Evolutionary conservation across 495 filamentous ascomycete species (phyloP), one percentile per base, ranked within the genome.

Genomic region (Neurospora terricola): DNA sequence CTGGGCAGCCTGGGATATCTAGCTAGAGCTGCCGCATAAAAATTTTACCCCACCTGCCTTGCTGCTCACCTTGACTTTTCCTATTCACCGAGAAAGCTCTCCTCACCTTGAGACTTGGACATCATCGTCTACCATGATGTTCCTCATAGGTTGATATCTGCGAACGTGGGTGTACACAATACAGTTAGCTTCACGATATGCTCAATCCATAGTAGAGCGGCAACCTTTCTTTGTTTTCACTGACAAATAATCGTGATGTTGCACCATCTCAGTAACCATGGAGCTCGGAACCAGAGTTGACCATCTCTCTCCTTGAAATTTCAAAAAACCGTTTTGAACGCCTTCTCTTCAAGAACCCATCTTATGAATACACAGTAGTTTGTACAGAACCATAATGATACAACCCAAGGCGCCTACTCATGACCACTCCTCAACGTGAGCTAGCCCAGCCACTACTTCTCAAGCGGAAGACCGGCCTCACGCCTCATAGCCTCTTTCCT

Each of bases 401-500:
- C 54, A 66, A 18, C 54, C 54, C 12, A 66, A 66, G 12, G 27
- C 54, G 27, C 27, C 54, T 66, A 27, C 11, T 14, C 8, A 34
- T 66, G 54, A 66, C 54, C 3, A 27, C 27, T 0, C 16, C 54
- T 8, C 54, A 34, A 59, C 43, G 43, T 48, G n/a, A 21, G 43
- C 43, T 21, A 54, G 45, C 54, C 6, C 23, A 27, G 3, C 23
- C 23, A 27, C 23, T 62, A 66, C 54, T 66, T 66, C 40, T 76
- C 54, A 10, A 38, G 38, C 39, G 75, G 68, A 38, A 85, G 70
- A 34, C 84, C 84, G 1, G 83, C 81, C 76, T 85, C 83, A 68
- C 73, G 83, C 75, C 86, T 86, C 76, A 93, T 86, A 71, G 90
- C 87, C 69, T 90, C 86, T 74, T 85, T 88, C 75, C 90, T 86